Base-by-base conservation (phyloP, 208 protist species). In the Leishmania martiniquensis region DNA sequence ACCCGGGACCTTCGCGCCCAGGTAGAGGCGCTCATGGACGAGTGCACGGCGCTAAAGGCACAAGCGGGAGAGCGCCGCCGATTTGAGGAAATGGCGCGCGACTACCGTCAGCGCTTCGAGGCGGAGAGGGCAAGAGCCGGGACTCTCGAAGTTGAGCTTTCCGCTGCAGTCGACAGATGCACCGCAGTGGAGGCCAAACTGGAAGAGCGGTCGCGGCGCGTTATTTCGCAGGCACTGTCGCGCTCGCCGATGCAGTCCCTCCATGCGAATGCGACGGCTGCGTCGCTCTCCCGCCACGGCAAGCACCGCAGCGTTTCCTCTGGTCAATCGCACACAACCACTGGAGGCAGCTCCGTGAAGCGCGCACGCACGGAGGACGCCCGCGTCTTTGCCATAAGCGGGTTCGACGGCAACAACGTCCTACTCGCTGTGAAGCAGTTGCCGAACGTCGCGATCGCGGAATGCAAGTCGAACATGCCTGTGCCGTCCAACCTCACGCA, bases 401-500 rank as follows among this genome's bases (percentile, higher is more conserved):
- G 94, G n/a, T 96, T 97, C 68, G 89, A 96, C 63, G 85, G 85
- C 29, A 88, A 87, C 51, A 84, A 90, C 0, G 62, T 97, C 10
- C 49, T 95, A 5, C 54, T 75, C 5, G 75, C 86, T 25, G 87
- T 96, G 54, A 89, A 92, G 74, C 81, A 93, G 77, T 73, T 97
- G 29, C 92, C 91, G 13, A 87, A 93, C 59, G 90, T 92, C 22
- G 91, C 88, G 10, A 85, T 96, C 59, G 94, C 89, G n/a, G 90
- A 93, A 81, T 95, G 91, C 80, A 81, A 86, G 63, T 94, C 92
- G 17, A 96, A 97, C 87, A 78, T 87, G 77, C 91, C 92, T 0
- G 89, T 97, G 2, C 91, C 94, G 20, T 89, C 92, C 0, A 94
- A 95, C 71, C 76, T 97, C 51, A 97, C 94, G 4, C 94, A 97